Evolutionary conservation across 331 rosid genomes (phyloP).

Genomic region (Quercus lobata): DNA sequence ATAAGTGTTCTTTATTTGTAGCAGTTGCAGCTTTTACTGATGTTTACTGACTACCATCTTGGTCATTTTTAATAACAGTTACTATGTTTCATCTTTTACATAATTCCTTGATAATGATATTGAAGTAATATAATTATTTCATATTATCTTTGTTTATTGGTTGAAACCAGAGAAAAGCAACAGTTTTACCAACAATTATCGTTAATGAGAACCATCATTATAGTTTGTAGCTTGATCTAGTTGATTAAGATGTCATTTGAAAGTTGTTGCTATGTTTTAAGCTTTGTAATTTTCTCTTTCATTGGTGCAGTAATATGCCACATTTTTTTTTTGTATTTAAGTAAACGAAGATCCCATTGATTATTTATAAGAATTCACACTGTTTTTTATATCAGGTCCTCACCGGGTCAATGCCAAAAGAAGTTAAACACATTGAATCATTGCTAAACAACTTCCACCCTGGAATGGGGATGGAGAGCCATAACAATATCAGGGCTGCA

Average conservation of each 20-base stretch:
- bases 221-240: not conserved
- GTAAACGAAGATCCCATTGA: not conserved
- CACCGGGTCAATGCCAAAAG: constrained; percentile 86
- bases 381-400: constrained; percentile 54
- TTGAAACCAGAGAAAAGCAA: not conserved
- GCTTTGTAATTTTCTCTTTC: not conserved
- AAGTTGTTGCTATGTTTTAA: not conserved
- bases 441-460: constrained; percentile 62
- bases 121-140: not conserved
- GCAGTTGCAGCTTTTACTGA: not conserved
- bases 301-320: not conserved
- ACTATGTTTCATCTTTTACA: not conserved
- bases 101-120: not conserved
- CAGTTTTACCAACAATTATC: not conserved
- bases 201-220: not conserved
- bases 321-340: not conserved
- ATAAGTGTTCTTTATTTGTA: not conserved
- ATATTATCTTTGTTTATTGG: not conserved
- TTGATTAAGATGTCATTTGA: not conserved
- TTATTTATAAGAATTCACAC: not conserved
- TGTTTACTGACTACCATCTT: not conserved
- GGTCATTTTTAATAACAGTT: not conserved
- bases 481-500: constrained; percentile 30
- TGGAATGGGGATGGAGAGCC: constrained; percentile 42
- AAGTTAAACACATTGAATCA: constrained; percentile 73